A percentile compares a stretch with the other conserved stretches of the same genome.
These are phyloP conservation scores for Tolypocladium album DNA, from an alignment of 2,329 filamentous ascomycete genomes.

Conservation along the genomic window DNA sequence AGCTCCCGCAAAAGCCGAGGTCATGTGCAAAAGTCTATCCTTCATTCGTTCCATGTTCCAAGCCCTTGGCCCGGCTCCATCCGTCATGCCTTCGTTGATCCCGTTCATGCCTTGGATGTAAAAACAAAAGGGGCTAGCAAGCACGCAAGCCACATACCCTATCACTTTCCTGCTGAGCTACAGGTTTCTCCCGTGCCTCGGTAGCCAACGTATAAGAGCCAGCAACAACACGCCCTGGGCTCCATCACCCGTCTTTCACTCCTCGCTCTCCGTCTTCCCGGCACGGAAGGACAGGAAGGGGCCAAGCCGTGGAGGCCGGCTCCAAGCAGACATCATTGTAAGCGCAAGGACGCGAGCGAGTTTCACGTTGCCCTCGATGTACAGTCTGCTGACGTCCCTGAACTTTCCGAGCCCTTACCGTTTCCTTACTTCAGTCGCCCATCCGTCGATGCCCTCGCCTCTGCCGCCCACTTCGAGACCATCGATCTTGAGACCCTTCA, in stretches of 20 bases:
- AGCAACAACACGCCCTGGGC: background rate
- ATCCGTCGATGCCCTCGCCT: constrained; percentile 89
- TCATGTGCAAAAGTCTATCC: constrained; percentile 11
- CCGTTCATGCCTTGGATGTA: background rate
- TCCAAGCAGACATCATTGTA: background rate
- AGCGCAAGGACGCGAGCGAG: background rate
- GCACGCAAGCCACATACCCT: background rate
- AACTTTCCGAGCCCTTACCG: constrained; percentile 35
- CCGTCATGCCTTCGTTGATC: background rate
- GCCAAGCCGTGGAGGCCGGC: background rate
- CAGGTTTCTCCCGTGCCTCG: background rate
- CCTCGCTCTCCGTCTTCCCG: background rate
- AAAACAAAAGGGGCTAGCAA: background rate
- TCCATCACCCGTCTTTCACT: background rate
- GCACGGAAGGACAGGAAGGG: background rate
- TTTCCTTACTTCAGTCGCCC: constrained; percentile 81
- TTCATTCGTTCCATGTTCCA: constrained; percentile 2
- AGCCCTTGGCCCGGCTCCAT: background rate
- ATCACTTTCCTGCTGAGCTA: background rate
- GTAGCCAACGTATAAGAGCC: background rate
- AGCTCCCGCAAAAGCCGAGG: background rate
- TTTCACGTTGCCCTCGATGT: background rate
- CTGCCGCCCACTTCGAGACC: constrained; percentile 66
- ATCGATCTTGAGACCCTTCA: constrained; percentile 69
- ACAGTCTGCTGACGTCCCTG: constrained; percentile 1